Evolutionary conservation across 2,329 filamentous ascomycete species (phyloP), one percentile per base, ranked within the genome.

Genomic region (Fusarium pseudonygamai): DNA sequence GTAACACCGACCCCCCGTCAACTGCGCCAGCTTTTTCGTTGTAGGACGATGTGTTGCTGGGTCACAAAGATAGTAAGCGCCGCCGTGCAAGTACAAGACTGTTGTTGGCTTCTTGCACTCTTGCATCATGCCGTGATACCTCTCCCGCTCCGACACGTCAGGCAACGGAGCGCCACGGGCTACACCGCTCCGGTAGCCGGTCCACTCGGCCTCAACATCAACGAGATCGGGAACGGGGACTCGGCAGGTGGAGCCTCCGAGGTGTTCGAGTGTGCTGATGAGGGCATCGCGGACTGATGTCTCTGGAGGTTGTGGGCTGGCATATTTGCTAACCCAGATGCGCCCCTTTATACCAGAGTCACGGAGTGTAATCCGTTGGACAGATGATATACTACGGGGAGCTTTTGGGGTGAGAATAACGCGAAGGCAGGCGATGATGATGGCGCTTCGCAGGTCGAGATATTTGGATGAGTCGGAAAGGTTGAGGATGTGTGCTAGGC

Each of bases 251-350:
- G 67, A 34, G 37, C 66, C 50, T 46, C 67, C 78, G 24, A 82
- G 75, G 34, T 74, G 68, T 24, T 75, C 66, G 49, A 95, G 89
- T 7, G 87, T 88, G 36, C 83, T 82, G 71, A 90, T 83, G 32
- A 95, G 78, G 4, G 87, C 85, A 47, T 92, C 86, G n/a, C 88
- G 83, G 20, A 91, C 79, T 46, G 85, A 88, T 76, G 78, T 86
- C 79, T 85, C 89, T 64, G 88, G 84, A 1, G 91, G 92, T 6
- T 84, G 83, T 0, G 90, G 88, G 22, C 94, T 84, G 1, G 87
- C 88, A 46, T 93, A 91, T 61, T 90, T 92, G 76, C 91, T 92
- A 30, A 97, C 87, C 95, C 95, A 98, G 73, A 96, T 90, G 49
- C 88, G 89, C 7, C 94, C 94, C 79, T 93, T 95, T 78, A 97